Evolutionary conservation across 179 eudicot genomes (phyloP).

Genomic region (Heliamphora ciliata): DNA sequence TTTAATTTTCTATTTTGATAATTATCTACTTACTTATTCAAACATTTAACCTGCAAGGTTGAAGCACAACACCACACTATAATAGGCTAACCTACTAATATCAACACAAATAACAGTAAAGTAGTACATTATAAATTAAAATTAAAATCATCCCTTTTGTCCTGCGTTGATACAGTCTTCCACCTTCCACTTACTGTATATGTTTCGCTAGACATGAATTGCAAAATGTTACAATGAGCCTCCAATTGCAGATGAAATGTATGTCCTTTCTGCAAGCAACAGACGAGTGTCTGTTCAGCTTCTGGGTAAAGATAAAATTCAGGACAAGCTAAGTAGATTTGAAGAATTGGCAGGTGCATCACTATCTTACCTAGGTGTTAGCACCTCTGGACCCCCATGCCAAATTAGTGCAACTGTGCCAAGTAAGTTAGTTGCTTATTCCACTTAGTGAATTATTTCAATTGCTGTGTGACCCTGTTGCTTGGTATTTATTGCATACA

Average conservation of each 20-base stretch:
- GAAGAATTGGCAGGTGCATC: conserved; percentile 67
- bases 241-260: conserved; percentile 80
- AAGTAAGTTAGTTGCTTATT: conserved; percentile 37
- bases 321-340: conserved; percentile 62
- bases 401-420: conserved; percentile 49
- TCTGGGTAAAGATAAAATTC: conserved; percentile 75
- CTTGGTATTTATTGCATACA: not conserved
- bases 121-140: too few relatives aligned
- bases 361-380: conserved; percentile 70
- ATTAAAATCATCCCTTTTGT: not conserved
- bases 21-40: too few relatives aligned
- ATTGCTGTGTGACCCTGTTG: not conserved
- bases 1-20: too few relatives aligned
- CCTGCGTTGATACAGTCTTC: not conserved
- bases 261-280: conserved; percentile 76
- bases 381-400: conserved; percentile 52
- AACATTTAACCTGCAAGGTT: too few relatives aligned
- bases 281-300: conserved; percentile 68
- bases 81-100: too few relatives aligned
- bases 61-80: too few relatives aligned
- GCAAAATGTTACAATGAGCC: not conserved
- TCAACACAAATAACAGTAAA: too few relatives aligned
- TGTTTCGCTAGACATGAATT: not conserved
- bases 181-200: not conserved
- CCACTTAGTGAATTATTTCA: not conserved